Percentiles rank a stretch among this genome's conserved stretches.
Evolutionary conservation across 176 grass and related monocot genomes (phyloP).

Genomic region (Eragrostis curvula): DNA sequence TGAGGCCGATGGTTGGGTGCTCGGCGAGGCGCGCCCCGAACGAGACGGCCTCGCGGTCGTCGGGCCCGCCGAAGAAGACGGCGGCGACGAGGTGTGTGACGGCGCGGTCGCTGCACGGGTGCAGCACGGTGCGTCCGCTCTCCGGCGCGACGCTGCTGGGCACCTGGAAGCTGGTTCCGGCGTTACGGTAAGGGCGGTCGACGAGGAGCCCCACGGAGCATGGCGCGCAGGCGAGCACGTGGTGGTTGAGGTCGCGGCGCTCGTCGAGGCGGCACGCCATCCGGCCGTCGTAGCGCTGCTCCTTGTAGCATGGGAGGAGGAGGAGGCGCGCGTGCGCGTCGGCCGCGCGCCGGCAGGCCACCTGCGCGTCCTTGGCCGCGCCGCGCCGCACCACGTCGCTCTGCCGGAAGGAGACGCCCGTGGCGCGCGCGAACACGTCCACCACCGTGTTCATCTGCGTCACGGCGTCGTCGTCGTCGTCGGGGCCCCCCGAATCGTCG

Average conservation of each 20-base stretch:
- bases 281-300: constrained; percentile 59
- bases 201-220: constrained; percentile 54
- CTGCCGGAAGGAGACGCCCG: constrained; percentile 44
- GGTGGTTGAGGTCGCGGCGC: constrained; percentile 25
- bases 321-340: constrained; percentile 23
- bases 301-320: constrained; percentile 37
- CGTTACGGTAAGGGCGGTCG: constrained; percentile 44
- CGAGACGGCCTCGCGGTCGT: constrained; percentile 61
- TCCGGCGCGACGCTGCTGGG: constrained; percentile 35
- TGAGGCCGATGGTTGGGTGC: constrained; percentile 47
- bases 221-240: constrained; percentile 37
- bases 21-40: constrained; percentile 47
- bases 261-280: constrained; percentile 44
- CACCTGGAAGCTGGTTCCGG: constrained; percentile 46
- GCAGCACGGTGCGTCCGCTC: constrained; percentile 36
- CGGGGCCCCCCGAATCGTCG: no score
- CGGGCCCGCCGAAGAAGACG: constrained; percentile 54
- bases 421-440: constrained; percentile 38
- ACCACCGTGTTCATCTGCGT: constrained; percentile 45
- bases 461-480: background rate
- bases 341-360: constrained; percentile 23
- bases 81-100: constrained; percentile 54
- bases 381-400: constrained; percentile 21
- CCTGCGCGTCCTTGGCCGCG: constrained; percentile 7
- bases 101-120: constrained; percentile 63